phyloP scores from a whole-genome alignment of 2,329 filamentous ascomycete genomes.

The Phyllosticta paracitricarpa region DNA sequence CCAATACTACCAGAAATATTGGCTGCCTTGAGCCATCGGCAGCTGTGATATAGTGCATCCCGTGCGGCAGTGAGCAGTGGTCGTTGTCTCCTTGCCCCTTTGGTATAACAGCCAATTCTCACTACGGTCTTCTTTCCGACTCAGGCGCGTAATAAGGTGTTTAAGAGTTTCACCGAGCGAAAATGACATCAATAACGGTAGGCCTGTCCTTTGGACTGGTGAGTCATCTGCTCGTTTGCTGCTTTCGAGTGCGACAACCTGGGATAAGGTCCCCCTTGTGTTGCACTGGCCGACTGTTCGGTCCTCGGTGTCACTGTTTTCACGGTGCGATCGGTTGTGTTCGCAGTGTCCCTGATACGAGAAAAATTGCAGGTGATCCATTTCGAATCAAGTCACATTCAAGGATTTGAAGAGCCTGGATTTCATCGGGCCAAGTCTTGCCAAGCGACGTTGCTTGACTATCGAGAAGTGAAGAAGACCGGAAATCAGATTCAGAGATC shows the following conservation, averaged over 20 bases:
- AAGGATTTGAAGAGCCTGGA: background rate
- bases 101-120: background rate
- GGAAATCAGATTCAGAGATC: background rate
- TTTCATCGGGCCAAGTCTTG: background rate
- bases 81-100: background rate
- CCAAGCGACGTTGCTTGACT: background rate
- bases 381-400: no score
- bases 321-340: background rate
- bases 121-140: conserved; percentile 4
- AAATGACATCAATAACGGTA: background rate
- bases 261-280: background rate
- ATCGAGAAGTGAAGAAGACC: background rate
- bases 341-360: background rate
- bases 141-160: background rate
- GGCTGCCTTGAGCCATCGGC: conserved; percentile 15
- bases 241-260: background rate
- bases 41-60: conserved; percentile 13
- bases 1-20: conserved; percentile 15
- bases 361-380: background rate
- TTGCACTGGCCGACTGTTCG: background rate
- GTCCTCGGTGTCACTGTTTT: background rate
- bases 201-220: background rate
- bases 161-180: background rate
- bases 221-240: background rate
- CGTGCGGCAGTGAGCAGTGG: background rate